Conservation (phyloP, 2,329 filamentous ascomycete species). For the Neonectria ditissima region DNA sequence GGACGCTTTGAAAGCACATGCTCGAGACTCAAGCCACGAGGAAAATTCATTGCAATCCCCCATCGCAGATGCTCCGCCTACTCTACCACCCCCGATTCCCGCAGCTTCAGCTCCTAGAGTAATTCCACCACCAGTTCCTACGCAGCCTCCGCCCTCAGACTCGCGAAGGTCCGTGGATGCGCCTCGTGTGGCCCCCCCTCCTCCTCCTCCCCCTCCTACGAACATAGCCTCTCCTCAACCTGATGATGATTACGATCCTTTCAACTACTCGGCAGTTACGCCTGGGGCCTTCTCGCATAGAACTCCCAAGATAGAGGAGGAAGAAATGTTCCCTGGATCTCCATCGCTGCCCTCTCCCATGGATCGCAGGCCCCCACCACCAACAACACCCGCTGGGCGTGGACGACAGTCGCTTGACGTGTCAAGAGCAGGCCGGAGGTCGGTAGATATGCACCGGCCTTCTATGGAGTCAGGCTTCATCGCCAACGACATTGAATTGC, state of each 20-base stretch:
- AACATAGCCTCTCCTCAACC: slow-evolving; percentile 58
- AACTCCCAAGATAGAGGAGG: slow-evolving; percentile 59
- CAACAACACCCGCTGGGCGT: slow-evolving; percentile 45
- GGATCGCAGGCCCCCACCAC: slow-evolving; percentile 60
- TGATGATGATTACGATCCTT: slow-evolving; percentile 78
- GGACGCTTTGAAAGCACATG: slow-evolving; percentile 88
- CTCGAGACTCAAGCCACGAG: slow-evolving; percentile 80
- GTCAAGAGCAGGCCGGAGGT: slow-evolving; percentile 62
- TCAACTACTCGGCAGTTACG: slow-evolving; percentile 62
- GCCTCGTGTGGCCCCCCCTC: slow-evolving; percentile 75
- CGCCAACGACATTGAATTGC: slow-evolving; percentile 87
- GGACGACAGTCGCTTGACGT: slow-evolving; percentile 52
- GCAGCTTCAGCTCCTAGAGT: slow-evolving; percentile 66
- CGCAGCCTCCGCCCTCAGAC: slow-evolving; percentile 65
- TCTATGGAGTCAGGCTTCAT: slow-evolving; percentile 86
- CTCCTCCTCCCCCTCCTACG: slow-evolving; percentile 67
- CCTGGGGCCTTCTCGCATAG: slow-evolving; percentile 48
- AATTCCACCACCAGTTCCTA: slow-evolving; percentile 74
- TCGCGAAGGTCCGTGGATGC: slow-evolving; percentile 75
- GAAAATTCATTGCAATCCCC: slow-evolving; percentile 73
- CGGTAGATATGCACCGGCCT: slow-evolving; percentile 80
- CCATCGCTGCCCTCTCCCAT: slow-evolving; percentile 58
- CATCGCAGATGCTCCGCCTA: slow-evolving; percentile 57
- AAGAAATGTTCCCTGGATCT: slow-evolving; percentile 61
- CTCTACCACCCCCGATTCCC: slow-evolving; percentile 68